phyloP scores from a whole-genome alignment of 1,284 basidiomycete genomes.

The Filobasidium uniguttulatum region DNA sequence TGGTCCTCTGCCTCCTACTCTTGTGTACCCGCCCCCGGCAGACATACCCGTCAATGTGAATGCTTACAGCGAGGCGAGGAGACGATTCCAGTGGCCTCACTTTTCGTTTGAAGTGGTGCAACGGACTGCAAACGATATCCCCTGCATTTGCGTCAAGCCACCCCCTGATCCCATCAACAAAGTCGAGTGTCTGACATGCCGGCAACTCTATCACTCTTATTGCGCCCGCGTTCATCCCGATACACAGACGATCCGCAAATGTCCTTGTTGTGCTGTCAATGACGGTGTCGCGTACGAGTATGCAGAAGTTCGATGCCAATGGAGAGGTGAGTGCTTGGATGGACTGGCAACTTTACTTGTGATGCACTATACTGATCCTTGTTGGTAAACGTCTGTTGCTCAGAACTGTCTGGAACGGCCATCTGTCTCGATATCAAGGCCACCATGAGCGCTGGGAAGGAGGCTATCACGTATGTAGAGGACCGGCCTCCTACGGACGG shows the following conservation, averaged over 20 bases:
- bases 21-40: background rate
- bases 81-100: constrained; percentile 3
- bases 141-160: constrained; percentile 24
- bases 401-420: constrained; percentile 4
- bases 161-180: constrained; percentile 19
- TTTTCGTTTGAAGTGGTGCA: constrained; percentile 1
- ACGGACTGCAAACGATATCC: background rate
- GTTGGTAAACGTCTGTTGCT: background rate
- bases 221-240: constrained; percentile 25
- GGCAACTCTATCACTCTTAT: constrained; percentile 27
- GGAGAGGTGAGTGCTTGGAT: constrained; percentile 23
- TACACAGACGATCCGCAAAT: constrained; percentile 22
- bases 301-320: constrained; percentile 26
- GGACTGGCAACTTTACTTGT: too few relatives aligned
- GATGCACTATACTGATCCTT: background rate
- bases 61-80: background rate
- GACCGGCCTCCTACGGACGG: too few relatives aligned
- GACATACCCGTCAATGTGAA: constrained; percentile 5
- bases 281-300: constrained; percentile 24
- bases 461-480: too few relatives aligned
- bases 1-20: background rate
- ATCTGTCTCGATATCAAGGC: constrained; percentile 7
- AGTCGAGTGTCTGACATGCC: constrained; percentile 26
- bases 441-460: too few relatives aligned
- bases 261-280: constrained; percentile 31